Conservation (phyloP, 2,329 filamentous ascomycete genomes). For the Cladophialophora yegresii region DNA sequence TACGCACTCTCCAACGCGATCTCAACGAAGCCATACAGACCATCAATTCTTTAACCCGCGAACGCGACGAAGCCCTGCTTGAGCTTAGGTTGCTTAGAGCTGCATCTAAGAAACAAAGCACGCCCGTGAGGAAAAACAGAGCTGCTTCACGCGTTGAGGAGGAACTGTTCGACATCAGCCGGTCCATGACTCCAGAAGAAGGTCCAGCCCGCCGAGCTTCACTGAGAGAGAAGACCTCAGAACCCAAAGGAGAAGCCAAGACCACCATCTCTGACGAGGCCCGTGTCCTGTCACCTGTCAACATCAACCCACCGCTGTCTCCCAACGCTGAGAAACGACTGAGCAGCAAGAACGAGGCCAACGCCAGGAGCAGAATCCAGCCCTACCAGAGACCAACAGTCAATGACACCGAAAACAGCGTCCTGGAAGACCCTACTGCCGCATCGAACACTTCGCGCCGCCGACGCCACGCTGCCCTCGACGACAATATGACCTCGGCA, state of each 20-base stretch:
- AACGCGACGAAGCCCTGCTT: constrained; percentile 35
- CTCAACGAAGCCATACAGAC: constrained; percentile 36
- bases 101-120: constrained; percentile 26
- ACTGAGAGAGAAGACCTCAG: constrained; percentile 19
- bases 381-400: constrained; percentile 26
- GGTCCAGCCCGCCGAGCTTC: constrained; percentile 20
- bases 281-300: constrained; percentile 31
- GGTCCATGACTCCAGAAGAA: constrained; percentile 31
- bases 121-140: constrained; percentile 26
- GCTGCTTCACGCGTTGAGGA: constrained; percentile 29
- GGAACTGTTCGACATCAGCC: constrained; percentile 36
- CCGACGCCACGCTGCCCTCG: constrained; percentile 51
- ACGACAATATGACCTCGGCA: constrained; percentile 62
- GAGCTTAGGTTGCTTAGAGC: constrained; percentile 34
- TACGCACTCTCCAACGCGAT: constrained; percentile 36
- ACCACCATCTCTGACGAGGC: constrained; percentile 34
- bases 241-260: constrained; percentile 25
- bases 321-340: constrained; percentile 21
- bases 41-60: constrained; percentile 34
- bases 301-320: constrained; percentile 19
- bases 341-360: constrained; percentile 12
- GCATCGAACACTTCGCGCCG: constrained; percentile 53
- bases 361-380: constrained; percentile 18
- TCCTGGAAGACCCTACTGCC: constrained; percentile 38
- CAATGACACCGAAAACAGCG: constrained; percentile 35